Percentiles rank a stretch among this genome's conserved stretches.
Evolutionary conservation across 2,329 filamentous ascomycete genomes (phyloP).

Genomic region (Colletotrichum paranaense): DNA sequence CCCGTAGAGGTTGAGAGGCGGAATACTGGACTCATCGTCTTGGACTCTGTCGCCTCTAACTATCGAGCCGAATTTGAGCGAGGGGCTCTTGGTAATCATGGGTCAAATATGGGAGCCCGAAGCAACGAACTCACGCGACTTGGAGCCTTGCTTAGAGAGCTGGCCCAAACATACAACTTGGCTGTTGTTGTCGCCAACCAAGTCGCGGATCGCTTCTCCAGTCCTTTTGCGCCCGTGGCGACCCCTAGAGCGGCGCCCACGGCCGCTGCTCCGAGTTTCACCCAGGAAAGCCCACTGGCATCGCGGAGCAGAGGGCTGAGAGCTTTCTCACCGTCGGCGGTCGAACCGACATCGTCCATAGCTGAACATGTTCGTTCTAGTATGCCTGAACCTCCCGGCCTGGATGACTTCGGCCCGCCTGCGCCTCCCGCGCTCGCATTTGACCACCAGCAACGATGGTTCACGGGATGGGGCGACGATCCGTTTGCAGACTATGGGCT

Average conservation of each 20-base stretch:
- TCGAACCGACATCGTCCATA: constrained; percentile 54
- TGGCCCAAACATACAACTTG: constrained; percentile 80
- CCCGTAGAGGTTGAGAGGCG: constrained; percentile 84
- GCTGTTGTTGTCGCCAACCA: constrained; percentile 96
- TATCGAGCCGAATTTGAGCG: constrained; percentile 91
- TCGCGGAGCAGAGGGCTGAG: constrained; percentile 51
- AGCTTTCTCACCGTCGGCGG: constrained; percentile 38
- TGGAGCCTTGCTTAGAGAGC: constrained; percentile 78
- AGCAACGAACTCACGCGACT: constrained; percentile 81
- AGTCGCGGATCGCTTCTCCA: constrained; percentile 85
- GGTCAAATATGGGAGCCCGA: constrained; percentile 77
- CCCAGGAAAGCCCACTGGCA: constrained; percentile 63
- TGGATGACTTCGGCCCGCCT: constrained; percentile 56
- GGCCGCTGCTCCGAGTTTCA: constrained; percentile 24
- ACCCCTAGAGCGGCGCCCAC: constrained; percentile 39
- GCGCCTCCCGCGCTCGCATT: constrained; percentile 72
- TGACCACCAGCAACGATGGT: constrained; percentile 93
- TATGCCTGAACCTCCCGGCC: constrained; percentile 43
- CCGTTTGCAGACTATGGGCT: constrained; percentile 58
- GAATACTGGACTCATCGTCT: constrained; percentile 81
- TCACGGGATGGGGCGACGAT: constrained; percentile 93
- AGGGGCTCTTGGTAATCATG: constrained; percentile 52
- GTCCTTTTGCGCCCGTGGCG: constrained; percentile 35
- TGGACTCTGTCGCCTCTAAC: constrained; percentile 95
- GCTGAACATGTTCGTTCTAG: constrained; percentile 49